phyloP scores from a whole-genome alignment of 257 asterid species.

The Nicotiana knightiana region DNA sequence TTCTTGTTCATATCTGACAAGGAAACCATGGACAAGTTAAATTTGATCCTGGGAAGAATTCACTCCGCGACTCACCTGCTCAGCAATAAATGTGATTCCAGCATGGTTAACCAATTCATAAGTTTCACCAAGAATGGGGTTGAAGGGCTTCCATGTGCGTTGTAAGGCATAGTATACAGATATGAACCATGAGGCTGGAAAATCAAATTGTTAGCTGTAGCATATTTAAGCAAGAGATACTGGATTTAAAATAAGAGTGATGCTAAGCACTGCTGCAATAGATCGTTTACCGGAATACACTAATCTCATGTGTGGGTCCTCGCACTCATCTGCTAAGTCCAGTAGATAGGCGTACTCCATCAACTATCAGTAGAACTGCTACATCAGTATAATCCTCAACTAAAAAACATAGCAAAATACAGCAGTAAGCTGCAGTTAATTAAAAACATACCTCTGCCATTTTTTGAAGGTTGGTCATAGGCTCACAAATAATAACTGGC shows the following conservation, averaged over 20 bases:
- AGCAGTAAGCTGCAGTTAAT: slow-evolving; percentile 10
- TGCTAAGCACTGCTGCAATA: not conserved
- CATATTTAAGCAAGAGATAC: not conserved
- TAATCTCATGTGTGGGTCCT: slow-evolving; percentile 92
- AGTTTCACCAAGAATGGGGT: slow-evolving; percentile 98
- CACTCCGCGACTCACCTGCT: slow-evolving; percentile 52
- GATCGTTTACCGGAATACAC: slow-evolving; percentile 55
- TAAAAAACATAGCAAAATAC: slow-evolving; percentile 1
- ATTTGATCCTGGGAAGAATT: not conserved
- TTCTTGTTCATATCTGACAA: not conserved
- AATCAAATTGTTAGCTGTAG: slow-evolving; percentile 9
- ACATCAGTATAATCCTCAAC: slow-evolving; percentile 5
- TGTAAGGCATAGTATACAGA: slow-evolving; percentile 87
- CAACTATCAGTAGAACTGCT: slow-evolving; percentile 43
- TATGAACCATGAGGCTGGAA: slow-evolving; percentile 92
- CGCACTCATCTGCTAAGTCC: slow-evolving; percentile 89
- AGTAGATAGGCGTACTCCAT: slow-evolving; percentile 91
- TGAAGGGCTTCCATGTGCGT: slow-evolving; percentile 99
- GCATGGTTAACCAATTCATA: slow-evolving; percentile 84
- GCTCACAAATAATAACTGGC: slow-evolving; percentile 98
- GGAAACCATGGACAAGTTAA: not conserved
- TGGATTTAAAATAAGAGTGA: not conserved
- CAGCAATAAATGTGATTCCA: slow-evolving; percentile 82
- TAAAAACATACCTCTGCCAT: slow-evolving; percentile 83
- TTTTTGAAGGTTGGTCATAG: slow-evolving; percentile 98